Conservation (phyloP, 2,329 filamentous ascomycete species). For the Trichoderma lentiforme region DNA sequence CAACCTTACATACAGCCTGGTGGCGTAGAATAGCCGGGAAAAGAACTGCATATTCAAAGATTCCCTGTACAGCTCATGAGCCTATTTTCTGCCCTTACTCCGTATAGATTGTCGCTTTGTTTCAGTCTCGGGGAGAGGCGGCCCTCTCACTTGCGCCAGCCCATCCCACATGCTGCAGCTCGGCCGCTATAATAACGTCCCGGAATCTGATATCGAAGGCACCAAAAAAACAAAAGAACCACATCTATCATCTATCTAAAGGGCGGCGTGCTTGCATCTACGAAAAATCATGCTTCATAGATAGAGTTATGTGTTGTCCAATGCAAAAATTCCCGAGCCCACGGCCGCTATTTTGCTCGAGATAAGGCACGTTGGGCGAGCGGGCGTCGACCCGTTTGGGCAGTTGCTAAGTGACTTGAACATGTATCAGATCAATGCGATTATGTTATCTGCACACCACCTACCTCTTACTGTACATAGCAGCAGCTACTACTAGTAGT, state of each 20-base stretch:
- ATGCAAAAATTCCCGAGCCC: background rate
- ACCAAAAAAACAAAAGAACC: background rate
- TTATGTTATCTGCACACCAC: slow-evolving; percentile 4
- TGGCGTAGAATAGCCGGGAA: background rate
- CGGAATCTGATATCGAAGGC: background rate
- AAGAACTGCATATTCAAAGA: background rate
- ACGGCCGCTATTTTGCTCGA: background rate
- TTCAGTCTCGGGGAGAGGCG: background rate
- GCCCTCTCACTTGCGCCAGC: background rate
- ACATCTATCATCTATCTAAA: background rate
- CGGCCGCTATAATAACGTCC: background rate
- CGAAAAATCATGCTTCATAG: slow-evolving; percentile 5
- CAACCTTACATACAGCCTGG: background rate
- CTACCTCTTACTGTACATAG: background rate
- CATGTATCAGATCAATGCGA: background rate
- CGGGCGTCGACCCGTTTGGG: slow-evolving; percentile 11
- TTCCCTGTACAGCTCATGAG: background rate
- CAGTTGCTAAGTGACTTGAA: slow-evolving; percentile 1
- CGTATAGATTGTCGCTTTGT: background rate
- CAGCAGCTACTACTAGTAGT: background rate
- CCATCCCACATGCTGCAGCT: background rate
- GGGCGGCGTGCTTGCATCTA: background rate
- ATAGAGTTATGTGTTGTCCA: slow-evolving; percentile 5
- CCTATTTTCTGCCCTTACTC: background rate
- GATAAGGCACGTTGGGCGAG: slow-evolving; percentile 7